phyloP scores from a whole-genome alignment of 805 yeast species.

The Wickerhamomyces mucosus region DNA sequence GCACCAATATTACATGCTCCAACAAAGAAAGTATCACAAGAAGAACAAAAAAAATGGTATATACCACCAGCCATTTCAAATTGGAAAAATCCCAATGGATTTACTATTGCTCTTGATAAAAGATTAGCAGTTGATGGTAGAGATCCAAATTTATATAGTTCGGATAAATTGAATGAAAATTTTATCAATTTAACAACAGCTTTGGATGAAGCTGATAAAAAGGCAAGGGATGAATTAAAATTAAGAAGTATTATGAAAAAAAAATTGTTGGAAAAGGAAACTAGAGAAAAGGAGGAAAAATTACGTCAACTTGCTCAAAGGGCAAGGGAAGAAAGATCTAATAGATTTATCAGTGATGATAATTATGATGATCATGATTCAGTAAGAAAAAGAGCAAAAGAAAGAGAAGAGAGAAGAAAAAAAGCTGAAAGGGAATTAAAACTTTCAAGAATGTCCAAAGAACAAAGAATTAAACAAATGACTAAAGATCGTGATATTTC shows the following conservation, averaged over 20 bases:
- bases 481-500: constrained; percentile 45
- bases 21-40: constrained; percentile 40
- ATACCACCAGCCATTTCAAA: constrained; percentile 89
- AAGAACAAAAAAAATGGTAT: constrained; percentile 72
- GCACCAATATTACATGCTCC: constrained; percentile 57
- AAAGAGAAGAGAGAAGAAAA: constrained; percentile 34
- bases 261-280: constrained; percentile 40
- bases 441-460: constrained; percentile 34
- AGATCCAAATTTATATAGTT: constrained; percentile 24
- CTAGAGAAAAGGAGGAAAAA: constrained; percentile 39
- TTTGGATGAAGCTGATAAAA: constrained; percentile 54
- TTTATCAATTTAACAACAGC: constrained; percentile 63
- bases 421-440: constrained; percentile 39
- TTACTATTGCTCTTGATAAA: constrained; percentile 71
- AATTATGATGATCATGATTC: constrained; percentile 6
- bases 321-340: constrained; percentile 30
- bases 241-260: constrained; percentile 40
- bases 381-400: constrained; percentile 27
- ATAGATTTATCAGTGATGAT: constrained; percentile 4
- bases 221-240: constrained; percentile 47
- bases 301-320: constrained; percentile 39
- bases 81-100: constrained; percentile 94
- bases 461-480: constrained; percentile 30
- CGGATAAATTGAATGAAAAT: constrained; percentile 39
- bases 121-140: constrained; percentile 47